Evolutionary conservation across 2,329 filamentous ascomycete genomes (phyloP).

Genomic region (Beauveria sp.): DNA sequence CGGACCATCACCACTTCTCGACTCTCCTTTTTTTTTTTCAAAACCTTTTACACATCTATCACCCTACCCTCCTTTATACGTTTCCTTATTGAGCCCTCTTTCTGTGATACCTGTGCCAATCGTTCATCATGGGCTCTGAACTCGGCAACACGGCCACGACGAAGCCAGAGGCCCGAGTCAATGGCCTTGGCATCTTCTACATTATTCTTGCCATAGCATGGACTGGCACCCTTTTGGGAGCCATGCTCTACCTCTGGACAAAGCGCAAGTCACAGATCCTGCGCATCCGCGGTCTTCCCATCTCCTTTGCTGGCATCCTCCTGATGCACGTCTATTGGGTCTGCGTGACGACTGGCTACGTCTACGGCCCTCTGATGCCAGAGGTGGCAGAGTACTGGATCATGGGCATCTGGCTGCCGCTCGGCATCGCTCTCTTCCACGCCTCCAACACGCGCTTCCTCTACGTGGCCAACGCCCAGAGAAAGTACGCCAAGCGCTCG

Average conservation of each 20-base stretch:
- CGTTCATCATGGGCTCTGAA: conserved; percentile 15
- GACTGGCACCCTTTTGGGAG: conserved; percentile 30
- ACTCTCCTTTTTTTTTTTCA: neutral
- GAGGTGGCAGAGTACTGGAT: conserved; percentile 55
- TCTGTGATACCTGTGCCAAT: neutral
- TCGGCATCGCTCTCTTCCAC: conserved; percentile 59
- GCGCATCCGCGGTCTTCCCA: conserved; percentile 30
- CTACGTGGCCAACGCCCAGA: conserved; percentile 48
- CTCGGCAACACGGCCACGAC: conserved; percentile 24
- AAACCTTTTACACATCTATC: neutral
- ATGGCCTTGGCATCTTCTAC: conserved; percentile 34
- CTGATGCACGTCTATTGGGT: conserved; percentile 37
- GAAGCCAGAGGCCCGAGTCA: conserved; percentile 25
- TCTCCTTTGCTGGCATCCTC: conserved; percentile 33
- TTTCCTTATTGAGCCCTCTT: neutral
- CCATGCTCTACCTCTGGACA: conserved; percentile 33
- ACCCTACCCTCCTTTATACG: neutral
- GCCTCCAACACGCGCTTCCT: conserved; percentile 55
- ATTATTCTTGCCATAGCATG: conserved; percentile 28
- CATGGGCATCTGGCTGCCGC: conserved; percentile 58
- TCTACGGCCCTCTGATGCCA: conserved; percentile 33
- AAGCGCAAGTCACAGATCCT: conserved; percentile 34
- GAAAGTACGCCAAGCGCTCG: conserved; percentile 26
- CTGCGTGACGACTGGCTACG: conserved; percentile 31
- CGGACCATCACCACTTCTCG: neutral